A percentile compares a stretch with the other conserved stretches of the same genome.
Conservation (phyloP, 2,329 filamentous ascomycete species). For the Fusarium sublunatum region DNA sequence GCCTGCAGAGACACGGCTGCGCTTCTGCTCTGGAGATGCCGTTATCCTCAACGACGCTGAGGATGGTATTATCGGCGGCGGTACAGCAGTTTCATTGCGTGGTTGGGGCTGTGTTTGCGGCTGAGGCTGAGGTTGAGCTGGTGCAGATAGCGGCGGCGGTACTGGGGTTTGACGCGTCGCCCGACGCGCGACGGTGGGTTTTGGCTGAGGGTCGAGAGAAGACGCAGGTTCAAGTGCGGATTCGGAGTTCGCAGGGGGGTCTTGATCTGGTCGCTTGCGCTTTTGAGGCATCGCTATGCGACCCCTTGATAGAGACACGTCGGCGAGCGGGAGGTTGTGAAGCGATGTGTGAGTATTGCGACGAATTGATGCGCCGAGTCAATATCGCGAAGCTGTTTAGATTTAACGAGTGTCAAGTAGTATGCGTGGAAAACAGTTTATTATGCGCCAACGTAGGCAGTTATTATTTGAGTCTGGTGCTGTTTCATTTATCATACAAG, state of each 20-base stretch:
- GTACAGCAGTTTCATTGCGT: conserved; percentile 36
- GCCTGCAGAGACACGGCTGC: conserved; percentile 30
- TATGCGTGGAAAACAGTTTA: neutral
- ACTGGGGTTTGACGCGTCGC: conserved; percentile 55
- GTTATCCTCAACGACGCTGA: conserved; percentile 8
- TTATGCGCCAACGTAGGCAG: neutral
- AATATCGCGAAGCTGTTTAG: neutral
- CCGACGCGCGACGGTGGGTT: conserved; percentile 50
- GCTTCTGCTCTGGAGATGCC: conserved; percentile 36
- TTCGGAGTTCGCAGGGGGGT: conserved; percentile 37
- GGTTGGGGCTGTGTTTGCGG: conserved; percentile 22
- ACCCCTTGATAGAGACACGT: conserved; percentile 19
- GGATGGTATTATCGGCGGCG: conserved; percentile 31
- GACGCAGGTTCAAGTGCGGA: conserved; percentile 11
- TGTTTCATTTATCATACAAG: neutral
- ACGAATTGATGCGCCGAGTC: conserved; percentile 3
- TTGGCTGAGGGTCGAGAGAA: conserved; percentile 24
- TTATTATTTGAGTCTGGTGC: neutral
- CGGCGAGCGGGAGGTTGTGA: conserved; percentile 1
- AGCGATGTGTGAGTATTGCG: neutral
- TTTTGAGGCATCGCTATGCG: conserved; percentile 52
- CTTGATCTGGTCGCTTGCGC: conserved; percentile 51
- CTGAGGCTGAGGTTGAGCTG: no score
- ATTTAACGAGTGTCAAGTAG: neutral
- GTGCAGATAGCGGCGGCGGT: conserved; percentile 46